These are phyloP conservation scores for Sporothrix inflata DNA, from an alignment of 2,329 filamentous ascomycete species.

Conservation along the genomic window DNA sequence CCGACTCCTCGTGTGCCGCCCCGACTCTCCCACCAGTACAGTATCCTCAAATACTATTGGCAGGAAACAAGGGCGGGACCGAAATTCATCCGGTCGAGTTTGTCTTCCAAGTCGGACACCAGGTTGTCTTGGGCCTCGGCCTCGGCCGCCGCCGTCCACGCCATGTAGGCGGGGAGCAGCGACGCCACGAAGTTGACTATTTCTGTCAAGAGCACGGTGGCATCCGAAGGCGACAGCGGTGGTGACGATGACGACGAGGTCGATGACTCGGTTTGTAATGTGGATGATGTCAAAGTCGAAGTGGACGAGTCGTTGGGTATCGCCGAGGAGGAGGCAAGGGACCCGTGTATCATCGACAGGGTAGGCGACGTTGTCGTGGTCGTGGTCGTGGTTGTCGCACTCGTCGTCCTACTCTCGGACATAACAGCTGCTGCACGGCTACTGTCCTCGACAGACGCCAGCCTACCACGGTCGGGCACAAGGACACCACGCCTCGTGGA, in stretches of 20 bases:
- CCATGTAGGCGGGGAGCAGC: conserved; percentile 23
- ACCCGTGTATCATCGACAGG: neutral
- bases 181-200: neutral
- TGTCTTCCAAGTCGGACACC: neutral
- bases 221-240: neutral
- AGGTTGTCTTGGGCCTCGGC: neutral
- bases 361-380: neutral
- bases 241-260: neutral
- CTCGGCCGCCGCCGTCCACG: conserved; percentile 23
- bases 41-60: conserved; percentile 28
- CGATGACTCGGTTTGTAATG: neutral
- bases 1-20: neutral
- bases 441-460: neutral
- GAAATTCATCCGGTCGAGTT: neutral
- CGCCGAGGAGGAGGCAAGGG: neutral
- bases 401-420: neutral
- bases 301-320: neutral
- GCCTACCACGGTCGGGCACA: neutral
- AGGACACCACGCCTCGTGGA: neutral
- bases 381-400: neutral
- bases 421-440: neutral
- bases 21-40: conserved; percentile 20
- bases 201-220: conserved; percentile 1
- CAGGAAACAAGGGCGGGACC: conserved; percentile 22
- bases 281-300: neutral